These are phyloP conservation scores for Blastosporella zonata DNA, from an alignment of 1,284 basidiomycete genomes.

Conservation along the genomic window DNA sequence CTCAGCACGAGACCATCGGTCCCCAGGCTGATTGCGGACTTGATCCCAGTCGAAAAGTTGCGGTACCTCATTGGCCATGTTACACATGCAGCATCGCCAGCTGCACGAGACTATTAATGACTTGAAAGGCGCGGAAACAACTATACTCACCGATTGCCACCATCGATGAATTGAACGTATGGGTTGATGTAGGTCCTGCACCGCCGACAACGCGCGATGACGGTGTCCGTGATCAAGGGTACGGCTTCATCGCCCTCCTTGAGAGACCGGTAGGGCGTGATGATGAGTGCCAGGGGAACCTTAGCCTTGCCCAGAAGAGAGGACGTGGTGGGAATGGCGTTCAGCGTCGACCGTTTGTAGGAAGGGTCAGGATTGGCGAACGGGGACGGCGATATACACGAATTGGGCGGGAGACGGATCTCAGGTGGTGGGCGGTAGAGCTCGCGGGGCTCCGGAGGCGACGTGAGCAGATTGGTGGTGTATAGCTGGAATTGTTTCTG, in stretches of 20 bases:
- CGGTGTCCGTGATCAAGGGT: constrained; percentile 88
- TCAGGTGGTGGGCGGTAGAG: constrained; percentile 83
- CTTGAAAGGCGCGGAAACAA: not conserved
- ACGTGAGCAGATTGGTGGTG: constrained; percentile 86
- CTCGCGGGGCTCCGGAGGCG: constrained; percentile 87
- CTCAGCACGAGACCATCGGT: constrained; percentile 93
- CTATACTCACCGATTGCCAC: constrained; percentile 77
- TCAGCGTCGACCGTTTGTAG: constrained; percentile 92
- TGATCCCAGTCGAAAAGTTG: constrained; percentile 99
- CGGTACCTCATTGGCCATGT: constrained; percentile 97
- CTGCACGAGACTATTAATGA: constrained; percentile 34
- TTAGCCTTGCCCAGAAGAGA: constrained; percentile 92
- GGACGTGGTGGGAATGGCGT: constrained; percentile 91
- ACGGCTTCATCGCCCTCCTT: constrained; percentile 77
- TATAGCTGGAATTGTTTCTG: constrained; percentile 73
- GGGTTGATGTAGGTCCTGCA: constrained; percentile 99
- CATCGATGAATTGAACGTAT: constrained; percentile 98
- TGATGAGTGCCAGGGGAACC: constrained; percentile 86
- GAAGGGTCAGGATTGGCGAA: constrained; percentile 85
- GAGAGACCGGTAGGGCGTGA: constrained; percentile 90
- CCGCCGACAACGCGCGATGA: constrained; percentile 95
- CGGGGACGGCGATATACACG: constrained; percentile 80
- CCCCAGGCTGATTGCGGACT: constrained; percentile 88
- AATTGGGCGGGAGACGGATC: constrained; percentile 81
- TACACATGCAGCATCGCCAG: constrained; percentile 99